Conservation (phyloP, 805 yeast genomes). For the Yarrowia divulgata region DNA sequence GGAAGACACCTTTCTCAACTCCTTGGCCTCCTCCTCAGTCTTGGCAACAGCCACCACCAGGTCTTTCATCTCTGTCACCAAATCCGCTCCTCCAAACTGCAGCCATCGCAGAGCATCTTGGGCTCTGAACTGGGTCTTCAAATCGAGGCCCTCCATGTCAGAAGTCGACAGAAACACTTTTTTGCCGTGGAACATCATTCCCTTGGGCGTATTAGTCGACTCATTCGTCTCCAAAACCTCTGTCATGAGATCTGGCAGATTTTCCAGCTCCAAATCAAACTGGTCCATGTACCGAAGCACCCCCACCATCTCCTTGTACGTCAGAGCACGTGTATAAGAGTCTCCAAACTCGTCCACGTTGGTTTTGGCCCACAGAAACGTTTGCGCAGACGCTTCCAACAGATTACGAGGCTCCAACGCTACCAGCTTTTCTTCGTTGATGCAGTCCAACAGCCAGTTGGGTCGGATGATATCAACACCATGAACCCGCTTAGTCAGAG, state of each 20-base stretch:
- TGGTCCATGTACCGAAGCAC: conserved; percentile 17
- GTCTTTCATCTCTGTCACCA: neutral
- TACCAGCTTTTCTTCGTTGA: conserved; percentile 54
- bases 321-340: conserved; percentile 54
- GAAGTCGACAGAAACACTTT: neutral
- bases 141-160: neutral
- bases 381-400: conserved; percentile 41
- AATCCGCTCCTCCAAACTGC: conserved; percentile 21
- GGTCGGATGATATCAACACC: conserved; percentile 67
- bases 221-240: neutral
- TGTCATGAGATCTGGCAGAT: conserved; percentile 4
- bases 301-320: conserved; percentile 3
- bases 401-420: conserved; percentile 61
- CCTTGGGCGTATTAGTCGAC: neutral
- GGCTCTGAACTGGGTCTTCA: conserved; percentile 14
- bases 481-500: conserved; percentile 54
- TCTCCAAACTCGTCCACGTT: conserved; percentile 70
- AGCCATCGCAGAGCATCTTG: neutral
- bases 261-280: neutral
- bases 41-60: conserved; percentile 20
- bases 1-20: conserved; percentile 2
- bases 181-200: conserved; percentile 5
- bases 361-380: conserved; percentile 45
- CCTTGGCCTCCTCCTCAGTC: conserved; percentile 1
- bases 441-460: conserved; percentile 75